Percentiles rank a stretch among this genome's conserved stretches.
Conservation (phyloP, 192 early-diverging fungal genomes). For the Coemansia sp. region DNA sequence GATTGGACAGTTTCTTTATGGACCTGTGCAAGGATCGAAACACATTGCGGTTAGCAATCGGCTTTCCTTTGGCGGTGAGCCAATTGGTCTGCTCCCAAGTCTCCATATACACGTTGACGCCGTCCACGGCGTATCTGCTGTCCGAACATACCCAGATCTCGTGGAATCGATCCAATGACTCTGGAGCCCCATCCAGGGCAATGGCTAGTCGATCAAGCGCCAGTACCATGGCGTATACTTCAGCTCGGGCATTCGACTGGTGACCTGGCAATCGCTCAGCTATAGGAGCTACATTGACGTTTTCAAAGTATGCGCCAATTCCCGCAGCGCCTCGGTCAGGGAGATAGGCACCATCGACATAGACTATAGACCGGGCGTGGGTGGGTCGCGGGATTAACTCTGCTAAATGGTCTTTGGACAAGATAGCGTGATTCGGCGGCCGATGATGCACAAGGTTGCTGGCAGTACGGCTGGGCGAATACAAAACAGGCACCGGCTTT, state of each 20-base stretch:
- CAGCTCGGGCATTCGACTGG: constrained; percentile 43
- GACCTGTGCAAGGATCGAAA: constrained; percentile 20
- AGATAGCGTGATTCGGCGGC: constrained; percentile 32
- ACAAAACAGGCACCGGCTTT: no score
- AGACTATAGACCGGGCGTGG: constrained; percentile 15
- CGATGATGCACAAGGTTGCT: constrained; percentile 32
- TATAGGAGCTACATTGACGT: constrained; percentile 17
- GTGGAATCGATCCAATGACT: background rate
- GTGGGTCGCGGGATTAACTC: constrained; percentile 35
- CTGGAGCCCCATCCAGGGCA: background rate
- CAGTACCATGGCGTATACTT: constrained; percentile 27
- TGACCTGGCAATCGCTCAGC: constrained; percentile 26
- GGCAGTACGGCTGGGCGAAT: background rate
- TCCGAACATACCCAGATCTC: constrained; percentile 52
- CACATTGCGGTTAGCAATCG: constrained; percentile 40
- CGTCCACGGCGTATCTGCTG: constrained; percentile 48
- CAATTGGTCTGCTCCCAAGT: constrained; percentile 33
- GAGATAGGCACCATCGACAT: constrained; percentile 41
- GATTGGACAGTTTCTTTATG: constrained; percentile 9
- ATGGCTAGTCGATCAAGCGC: constrained; percentile 17
- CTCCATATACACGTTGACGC: constrained; percentile 40
- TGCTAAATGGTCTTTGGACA: constrained; percentile 41
- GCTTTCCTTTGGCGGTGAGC: constrained; percentile 40
- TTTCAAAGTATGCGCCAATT: constrained; percentile 39
- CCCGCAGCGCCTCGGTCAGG: constrained; percentile 31